Conservation (phyloP, 495 filamentous ascomycete genomes). For the Lasiosphaeriaceae sp. region DNA sequence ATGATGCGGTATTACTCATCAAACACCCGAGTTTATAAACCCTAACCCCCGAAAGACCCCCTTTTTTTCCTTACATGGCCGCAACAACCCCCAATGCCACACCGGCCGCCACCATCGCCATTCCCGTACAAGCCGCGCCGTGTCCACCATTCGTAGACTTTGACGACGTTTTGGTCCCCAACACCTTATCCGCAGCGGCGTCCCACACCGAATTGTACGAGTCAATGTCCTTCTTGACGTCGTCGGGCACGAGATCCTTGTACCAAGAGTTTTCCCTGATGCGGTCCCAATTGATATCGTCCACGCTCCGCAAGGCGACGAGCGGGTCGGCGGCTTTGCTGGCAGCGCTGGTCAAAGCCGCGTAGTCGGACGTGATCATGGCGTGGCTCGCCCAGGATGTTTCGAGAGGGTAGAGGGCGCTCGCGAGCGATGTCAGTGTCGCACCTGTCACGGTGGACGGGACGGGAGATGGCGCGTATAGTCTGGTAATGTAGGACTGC, state of each 20-base stretch:
- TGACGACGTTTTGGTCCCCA: background rate
- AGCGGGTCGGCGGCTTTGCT: background rate
- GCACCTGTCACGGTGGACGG: background rate
- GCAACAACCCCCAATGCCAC: background rate
- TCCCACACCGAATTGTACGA: background rate
- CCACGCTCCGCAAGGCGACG: background rate
- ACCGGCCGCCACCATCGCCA: background rate
- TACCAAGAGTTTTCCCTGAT: background rate
- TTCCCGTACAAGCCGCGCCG: background rate
- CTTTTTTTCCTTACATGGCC: background rate
- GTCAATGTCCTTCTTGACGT: slow-evolving; percentile 4
- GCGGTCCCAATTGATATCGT: background rate
- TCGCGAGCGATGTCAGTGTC: background rate
- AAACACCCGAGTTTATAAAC: no score
- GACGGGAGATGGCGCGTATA: background rate
- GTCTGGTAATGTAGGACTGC: no score
- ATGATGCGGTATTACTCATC: no score
- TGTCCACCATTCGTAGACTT: background rate
- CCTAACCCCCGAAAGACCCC: no score
- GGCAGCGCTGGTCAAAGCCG: background rate
- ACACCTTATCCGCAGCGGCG: background rate
- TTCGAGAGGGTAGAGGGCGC: background rate
- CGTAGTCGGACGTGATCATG: background rate
- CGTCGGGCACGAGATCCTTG: background rate
- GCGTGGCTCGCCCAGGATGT: background rate